Conservation (phyloP, 306 rosid species). For the Castanospermum australe region DNA sequence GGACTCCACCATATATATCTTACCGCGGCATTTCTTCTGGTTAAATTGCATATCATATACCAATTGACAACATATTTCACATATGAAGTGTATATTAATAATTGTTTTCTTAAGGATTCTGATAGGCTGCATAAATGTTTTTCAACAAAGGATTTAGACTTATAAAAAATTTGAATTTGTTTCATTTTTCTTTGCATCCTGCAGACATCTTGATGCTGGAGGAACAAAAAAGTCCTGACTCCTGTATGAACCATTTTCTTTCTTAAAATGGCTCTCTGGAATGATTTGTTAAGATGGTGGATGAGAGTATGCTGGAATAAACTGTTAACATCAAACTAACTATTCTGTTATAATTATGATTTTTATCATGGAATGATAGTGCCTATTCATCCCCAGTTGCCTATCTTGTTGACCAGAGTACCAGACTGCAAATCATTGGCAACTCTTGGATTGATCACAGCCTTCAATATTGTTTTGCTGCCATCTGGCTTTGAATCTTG, state of each 20-base stretch:
- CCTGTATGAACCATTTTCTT: background rate
- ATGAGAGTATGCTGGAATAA: background rate
- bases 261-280: background rate
- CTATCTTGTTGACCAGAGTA: background rate
- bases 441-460: background rate
- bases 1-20: background rate
- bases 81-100: background rate
- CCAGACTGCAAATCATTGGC: background rate
- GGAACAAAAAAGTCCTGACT: conserved; percentile 35
- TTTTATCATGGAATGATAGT: background rate
- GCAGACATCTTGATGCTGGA: conserved; percentile 43
- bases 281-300: background rate
- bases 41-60: no score
- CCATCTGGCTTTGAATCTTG: background rate
- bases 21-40: background rate
- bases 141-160: background rate
- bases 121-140: background rate
- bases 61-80: no score
- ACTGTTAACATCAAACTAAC: background rate
- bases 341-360: background rate
- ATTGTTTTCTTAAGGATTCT: conserved; percentile 11
- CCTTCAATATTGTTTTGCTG: conserved; percentile 3
- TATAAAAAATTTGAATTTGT: background rate
- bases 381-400: background rate
- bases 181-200: conserved; percentile 17